phyloP scores from a whole-genome alignment of 306 rosid genomes.

The Castanea mollissima region DNA sequence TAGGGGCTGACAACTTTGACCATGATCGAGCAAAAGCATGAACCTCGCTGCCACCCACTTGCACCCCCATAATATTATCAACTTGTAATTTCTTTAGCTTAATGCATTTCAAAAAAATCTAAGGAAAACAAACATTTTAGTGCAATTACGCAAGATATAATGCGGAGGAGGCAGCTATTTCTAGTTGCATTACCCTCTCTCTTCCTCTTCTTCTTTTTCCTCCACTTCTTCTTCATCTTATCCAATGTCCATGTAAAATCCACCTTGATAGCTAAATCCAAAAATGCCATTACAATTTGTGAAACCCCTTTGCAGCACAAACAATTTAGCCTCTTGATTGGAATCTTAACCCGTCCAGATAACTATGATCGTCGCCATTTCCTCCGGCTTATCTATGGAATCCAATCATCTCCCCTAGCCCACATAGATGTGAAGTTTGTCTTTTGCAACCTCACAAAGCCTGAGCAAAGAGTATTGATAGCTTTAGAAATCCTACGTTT shows the following conservation, averaged over 20 bases:
- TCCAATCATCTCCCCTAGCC: slow-evolving; percentile 19
- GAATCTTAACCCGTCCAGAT: slow-evolving; percentile 26
- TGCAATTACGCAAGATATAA: not conserved
- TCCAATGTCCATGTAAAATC: not conserved
- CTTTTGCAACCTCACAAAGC: slow-evolving; percentile 23
- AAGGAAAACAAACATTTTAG: not conserved
- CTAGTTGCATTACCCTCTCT: slow-evolving; percentile 1
- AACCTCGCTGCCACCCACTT: not conserved
- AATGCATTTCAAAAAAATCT: not conserved
- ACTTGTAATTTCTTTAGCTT: not conserved
- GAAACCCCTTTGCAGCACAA: not conserved
- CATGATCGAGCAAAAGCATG: not conserved
- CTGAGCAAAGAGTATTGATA: slow-evolving; percentile 16
- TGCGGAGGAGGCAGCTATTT: slow-evolving; percentile 7
- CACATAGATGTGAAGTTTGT: slow-evolving; percentile 30
- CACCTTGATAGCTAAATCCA: not conserved
- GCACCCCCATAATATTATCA: not conserved
- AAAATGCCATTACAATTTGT: not conserved
- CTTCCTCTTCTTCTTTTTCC: slow-evolving; percentile 10
- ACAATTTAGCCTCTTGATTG: slow-evolving; percentile 26
- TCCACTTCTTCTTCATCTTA: slow-evolving; percentile 9
- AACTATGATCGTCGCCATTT: slow-evolving; percentile 23
- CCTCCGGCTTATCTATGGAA: slow-evolving; percentile 32
- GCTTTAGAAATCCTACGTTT: slow-evolving; percentile 22
- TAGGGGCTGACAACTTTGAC: not conserved